Percentiles rank a stretch among this genome's conserved stretches.
Evolutionary conservation across 139 green algal genomes (phyloP).

Genomic region (Pycnococcus provasolii): DNA sequence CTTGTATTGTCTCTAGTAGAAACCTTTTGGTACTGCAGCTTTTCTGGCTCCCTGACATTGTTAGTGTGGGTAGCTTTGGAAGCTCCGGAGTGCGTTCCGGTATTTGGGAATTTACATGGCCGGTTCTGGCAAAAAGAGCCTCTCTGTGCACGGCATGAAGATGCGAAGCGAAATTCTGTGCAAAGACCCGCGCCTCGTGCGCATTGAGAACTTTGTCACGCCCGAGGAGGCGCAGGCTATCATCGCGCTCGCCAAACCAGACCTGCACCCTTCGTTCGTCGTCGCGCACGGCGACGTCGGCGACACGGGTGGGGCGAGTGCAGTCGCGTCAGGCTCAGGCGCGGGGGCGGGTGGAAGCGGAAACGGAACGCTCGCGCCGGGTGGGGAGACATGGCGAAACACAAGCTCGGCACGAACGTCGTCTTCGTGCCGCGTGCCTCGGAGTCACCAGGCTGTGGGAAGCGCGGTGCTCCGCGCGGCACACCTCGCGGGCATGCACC

Average conservation of each 20-base stretch:
- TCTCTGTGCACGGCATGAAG: not conserved
- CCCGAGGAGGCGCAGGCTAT: conserved; percentile 1
- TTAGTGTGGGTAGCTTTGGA: too few species aligned
- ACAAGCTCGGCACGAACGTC: not conserved
- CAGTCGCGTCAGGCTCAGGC: not conserved
- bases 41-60: too few species aligned
- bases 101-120: too few species aligned
- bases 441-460: not conserved
- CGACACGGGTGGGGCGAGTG: not conserved
- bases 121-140: too few species aligned
- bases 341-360: not conserved
- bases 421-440: not conserved
- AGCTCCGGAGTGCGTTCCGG: too few species aligned
- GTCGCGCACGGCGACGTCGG: not conserved
- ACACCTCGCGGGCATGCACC: not conserved
- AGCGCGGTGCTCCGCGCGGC: conserved; percentile 1
- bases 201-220: not conserved
- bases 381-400: not conserved
- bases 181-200: not conserved
- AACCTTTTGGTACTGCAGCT: too few species aligned
- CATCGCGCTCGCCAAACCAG: not conserved
- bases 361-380: not conserved
- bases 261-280: conserved; percentile 4
- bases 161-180: not conserved
- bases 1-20: too few species aligned